Evolutionary conservation across 1,284 basidiomycete genomes (phyloP), one percentile per base, ranked within the genome.

Genomic region (Sporisorium sorghi): DNA sequence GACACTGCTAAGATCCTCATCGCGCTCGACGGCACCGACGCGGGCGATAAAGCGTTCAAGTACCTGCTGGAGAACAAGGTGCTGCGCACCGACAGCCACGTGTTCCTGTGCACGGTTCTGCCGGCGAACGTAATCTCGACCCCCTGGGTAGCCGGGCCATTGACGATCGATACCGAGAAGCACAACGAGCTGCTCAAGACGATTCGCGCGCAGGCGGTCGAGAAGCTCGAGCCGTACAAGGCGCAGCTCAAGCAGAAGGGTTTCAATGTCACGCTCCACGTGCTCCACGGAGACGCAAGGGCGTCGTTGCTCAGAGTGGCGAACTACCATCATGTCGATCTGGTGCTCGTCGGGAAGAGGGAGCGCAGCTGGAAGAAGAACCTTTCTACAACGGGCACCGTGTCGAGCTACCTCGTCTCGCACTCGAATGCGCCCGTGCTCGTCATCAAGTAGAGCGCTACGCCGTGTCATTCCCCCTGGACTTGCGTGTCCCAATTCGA

Each of bases 1-100:
- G 61, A 70, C 24, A 30, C 51, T 28, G 73, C 73, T 58, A 81
- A 81, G 48, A 71, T 82, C 46, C 69, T 82, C 9, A 60, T 83
- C 33, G 82, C 81, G 10, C 73, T 83, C 28, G 82, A 83, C 42
- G 81, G 80, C 26, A 79, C 80, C 28, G 82, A 83, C 42, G 78
- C 81, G 10, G 80, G 81, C 24, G 82, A 81, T 52, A 78, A 79
- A 48, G 79, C 79, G 11, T 81, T 77, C 70, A 71, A 74, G 46
- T 82, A 79, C 51, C 51, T 81, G 5, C 60, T 82, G 30, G 64
- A 73, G 28, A 79, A 71, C 68, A 77, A 76, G 48, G 57, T 77
- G 1, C 61, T 82, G 17, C 33, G 37, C 5, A 68, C 64, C 11
- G 64, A 75, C 48, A 69, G 68, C 58, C 81, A 83, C 48, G 71